Percentiles rank a stretch among this genome's conserved stretches.
phyloP scores from a whole-genome alignment of 345 rosid genomes.

The Kandelia obovata region DNA sequence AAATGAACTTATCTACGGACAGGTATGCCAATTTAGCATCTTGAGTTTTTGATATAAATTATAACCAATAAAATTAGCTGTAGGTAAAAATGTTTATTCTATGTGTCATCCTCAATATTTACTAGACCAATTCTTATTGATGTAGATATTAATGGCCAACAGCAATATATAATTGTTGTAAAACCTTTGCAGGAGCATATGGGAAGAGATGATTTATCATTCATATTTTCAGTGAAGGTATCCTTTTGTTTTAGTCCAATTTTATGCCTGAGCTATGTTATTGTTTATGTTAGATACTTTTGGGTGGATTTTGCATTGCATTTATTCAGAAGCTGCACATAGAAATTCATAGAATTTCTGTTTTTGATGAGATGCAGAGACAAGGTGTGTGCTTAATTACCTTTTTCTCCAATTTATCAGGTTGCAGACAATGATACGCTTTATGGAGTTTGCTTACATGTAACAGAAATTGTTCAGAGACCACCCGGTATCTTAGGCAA shows the following conservation, averaged over 20 bases:
- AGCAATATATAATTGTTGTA: conserved; percentile 14
- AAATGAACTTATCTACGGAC: conserved; percentile 90
- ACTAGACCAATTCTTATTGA: background rate
- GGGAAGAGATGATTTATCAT: conserved; percentile 80
- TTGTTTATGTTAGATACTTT: background rate
- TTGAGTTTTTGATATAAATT: background rate
- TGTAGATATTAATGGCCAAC: background rate
- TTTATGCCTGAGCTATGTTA: background rate
- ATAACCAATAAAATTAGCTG: background rate
- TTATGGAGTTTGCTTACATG: conserved; percentile 92
- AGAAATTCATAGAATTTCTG: background rate
- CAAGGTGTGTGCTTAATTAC: conserved; percentile 15
- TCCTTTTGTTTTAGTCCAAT: conserved; percentile 12
- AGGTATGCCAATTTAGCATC: conserved; percentile 43
- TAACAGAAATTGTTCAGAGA: conserved; percentile 89
- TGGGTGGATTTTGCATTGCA: background rate
- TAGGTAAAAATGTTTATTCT: background rate
- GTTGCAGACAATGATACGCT: conserved; percentile 87
- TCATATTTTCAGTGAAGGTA: conserved; percentile 89
- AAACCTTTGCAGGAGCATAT: conserved; percentile 65
- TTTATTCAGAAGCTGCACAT: background rate
- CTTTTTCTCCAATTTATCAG: conserved; percentile 41
- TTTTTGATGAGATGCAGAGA: background rate
- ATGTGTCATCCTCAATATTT: background rate
- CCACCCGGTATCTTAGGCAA: conserved; percentile 70